These are phyloP conservation scores for Alternaria dauci DNA, from an alignment of 2,329 filamentous ascomycete species.

Conservation along the genomic window DNA sequence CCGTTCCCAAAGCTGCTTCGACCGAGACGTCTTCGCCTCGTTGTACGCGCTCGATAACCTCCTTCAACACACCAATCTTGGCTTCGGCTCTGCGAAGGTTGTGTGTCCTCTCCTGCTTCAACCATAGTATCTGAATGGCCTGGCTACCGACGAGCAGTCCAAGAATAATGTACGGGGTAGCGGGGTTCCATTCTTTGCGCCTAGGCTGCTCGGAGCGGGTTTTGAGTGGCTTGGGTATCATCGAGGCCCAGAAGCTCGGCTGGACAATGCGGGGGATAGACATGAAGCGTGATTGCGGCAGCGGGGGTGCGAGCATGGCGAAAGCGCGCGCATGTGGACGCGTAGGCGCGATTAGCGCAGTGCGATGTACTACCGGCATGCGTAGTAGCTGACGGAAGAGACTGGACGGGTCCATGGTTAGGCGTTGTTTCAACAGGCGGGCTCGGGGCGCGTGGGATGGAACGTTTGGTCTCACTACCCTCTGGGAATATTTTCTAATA, in stretches of 20 bases:
- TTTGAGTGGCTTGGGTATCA: constrained; percentile 47
- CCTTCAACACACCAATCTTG: constrained; percentile 77
- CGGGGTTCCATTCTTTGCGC: constrained; percentile 61
- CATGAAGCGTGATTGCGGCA: constrained; percentile 30
- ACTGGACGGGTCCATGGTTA: constrained; percentile 35
- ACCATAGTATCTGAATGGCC: constrained; percentile 87
- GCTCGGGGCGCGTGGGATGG: background rate
- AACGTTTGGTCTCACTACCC: background rate
- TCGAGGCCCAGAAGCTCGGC: constrained; percentile 50
- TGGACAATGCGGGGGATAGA: constrained; percentile 48
- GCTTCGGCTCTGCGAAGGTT: constrained; percentile 80
- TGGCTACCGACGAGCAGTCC: constrained; percentile 89
- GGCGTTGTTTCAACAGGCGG: background rate
- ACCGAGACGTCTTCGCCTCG: constrained; percentile 67
- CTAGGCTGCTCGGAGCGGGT: constrained; percentile 16
- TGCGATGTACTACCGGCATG: constrained; percentile 32
- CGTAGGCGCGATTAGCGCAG: constrained; percentile 20
- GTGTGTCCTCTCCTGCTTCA: constrained; percentile 77
- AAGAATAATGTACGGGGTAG: constrained; percentile 71
- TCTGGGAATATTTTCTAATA: constrained; percentile 5
- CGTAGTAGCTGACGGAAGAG: constrained; percentile 42
- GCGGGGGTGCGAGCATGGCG: constrained; percentile 27
- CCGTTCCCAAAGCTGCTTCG: constrained; percentile 80
- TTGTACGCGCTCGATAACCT: constrained; percentile 66
- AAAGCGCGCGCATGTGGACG: constrained; percentile 35